Base-by-base conservation (phyloP, 768 basidiomycete genomes). In the Naganishia friedmannii region DNA sequence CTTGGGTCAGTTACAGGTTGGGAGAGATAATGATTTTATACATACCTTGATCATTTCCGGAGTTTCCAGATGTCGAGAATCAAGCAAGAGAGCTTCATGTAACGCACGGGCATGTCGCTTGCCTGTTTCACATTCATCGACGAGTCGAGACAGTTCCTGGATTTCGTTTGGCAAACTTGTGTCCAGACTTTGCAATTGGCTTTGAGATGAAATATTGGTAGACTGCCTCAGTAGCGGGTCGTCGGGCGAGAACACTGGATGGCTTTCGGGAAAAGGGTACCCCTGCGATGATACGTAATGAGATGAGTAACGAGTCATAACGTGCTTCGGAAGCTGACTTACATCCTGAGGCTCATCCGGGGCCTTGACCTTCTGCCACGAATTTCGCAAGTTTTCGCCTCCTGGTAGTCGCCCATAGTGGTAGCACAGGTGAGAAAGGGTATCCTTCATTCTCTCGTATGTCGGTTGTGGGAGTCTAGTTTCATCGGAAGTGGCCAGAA, bases 41-140 rank as follows among this genome's bases (percentile, higher is more conserved):
- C 86, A 31, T 54, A 89, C 92, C 80, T 84, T 84, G 78, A 93
- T 89, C 56, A 93, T 83, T 8, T 85, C 85, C 77, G 85, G 85
- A 7, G 74, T 81, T 76, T 83, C 85, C 60, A 93, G 78, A 65
- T 90, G 88, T 66, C 90, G 88, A 0, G 90, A 89, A 72, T 85
- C 87, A 58, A 85, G 86, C 0, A 85, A 84, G 66, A 94, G 82
- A 0, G 90, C 86, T 76, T 93, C 87, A 19, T 86, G 85, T 17
- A 95, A 83, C 10, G 94, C 74, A 53, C 83, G 82, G 0, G 93
- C 92, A 74, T 92, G 92, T n/a, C 89, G 89, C 67, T 86, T 85
- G 2, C 89, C 92, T 46, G 92, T 87, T 70, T 87, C 88, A 80
- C 92, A 92, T 78, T 96, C 93, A 73, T 92, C 87, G 74, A 91